phyloP scores from a whole-genome alignment of 345 rosid species.

The Boechera retrofracta region DNA sequence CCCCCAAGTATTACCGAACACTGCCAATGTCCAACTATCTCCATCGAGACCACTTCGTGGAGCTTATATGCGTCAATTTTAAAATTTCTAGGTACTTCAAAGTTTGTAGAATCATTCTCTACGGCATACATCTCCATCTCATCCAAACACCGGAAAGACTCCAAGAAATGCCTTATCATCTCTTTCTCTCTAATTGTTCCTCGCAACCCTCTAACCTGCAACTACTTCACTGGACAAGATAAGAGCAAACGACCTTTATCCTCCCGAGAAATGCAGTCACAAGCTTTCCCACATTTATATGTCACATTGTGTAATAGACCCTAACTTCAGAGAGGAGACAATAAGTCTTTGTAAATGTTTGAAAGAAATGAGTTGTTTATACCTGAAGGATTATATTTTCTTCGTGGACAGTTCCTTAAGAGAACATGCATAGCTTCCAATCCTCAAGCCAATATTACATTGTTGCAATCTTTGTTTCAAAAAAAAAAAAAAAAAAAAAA shows the following conservation, averaged over 20 bases:
- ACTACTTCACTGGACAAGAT: conserved; percentile 7
- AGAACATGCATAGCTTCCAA: conserved; percentile 34
- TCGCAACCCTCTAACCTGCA: neutral
- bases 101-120: no score
- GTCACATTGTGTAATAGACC: no score
- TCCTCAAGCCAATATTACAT: neutral
- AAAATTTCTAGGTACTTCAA: no score
- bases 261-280: neutral
- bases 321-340: neutral
- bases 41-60: no score
- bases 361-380: neutral
- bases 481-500: no score
- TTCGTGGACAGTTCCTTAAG: conserved; percentile 10
- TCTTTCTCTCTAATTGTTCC: neutral
- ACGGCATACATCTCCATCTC: no score
- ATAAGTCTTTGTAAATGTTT: neutral
- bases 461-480: neutral
- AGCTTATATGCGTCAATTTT: no score
- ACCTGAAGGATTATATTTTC: conserved; percentile 1
- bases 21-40: no score
- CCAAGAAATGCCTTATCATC: no score
- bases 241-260: neutral
- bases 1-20: no score
- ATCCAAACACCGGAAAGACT: no score
- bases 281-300: no score